phyloP scores from a whole-genome alignment of 257 asterid species.

The Solanum acaule region DNA sequence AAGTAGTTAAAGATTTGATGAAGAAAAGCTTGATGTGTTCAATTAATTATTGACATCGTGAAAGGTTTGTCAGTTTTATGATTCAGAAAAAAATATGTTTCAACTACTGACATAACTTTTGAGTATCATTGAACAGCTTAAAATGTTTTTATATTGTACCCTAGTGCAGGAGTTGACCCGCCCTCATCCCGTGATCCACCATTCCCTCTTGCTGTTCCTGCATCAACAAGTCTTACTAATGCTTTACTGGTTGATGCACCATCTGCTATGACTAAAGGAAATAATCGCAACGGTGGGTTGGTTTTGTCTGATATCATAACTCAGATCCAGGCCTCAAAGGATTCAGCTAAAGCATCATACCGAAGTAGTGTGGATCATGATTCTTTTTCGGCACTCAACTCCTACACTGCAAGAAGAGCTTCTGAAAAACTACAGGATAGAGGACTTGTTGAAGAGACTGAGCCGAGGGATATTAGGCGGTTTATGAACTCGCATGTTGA shows the following conservation, averaged over 20 bases:
- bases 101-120: not conserved
- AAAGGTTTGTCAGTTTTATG: not conserved
- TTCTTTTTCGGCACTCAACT: slow-evolving; percentile 41
- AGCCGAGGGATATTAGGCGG: slow-evolving; percentile 65
- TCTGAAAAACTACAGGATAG: slow-evolving; percentile 69
- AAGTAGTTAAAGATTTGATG: not conserved
- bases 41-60: not conserved
- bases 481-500: slow-evolving; percentile 43
- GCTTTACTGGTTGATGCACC: slow-evolving; percentile 37
- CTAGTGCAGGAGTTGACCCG: slow-evolving; percentile 99
- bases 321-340: slow-evolving; percentile 94
- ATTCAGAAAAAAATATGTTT: not conserved
- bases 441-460: slow-evolving; percentile 57
- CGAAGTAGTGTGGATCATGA: slow-evolving; percentile 52
- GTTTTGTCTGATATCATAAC: slow-evolving; percentile 84
- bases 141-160: slow-evolving; percentile 39
- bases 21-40: not conserved
- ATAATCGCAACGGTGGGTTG: slow-evolving; percentile 78
- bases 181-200: slow-evolving; percentile 99
- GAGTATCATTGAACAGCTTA: slow-evolving; percentile 32
- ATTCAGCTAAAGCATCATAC: slow-evolving; percentile 58
- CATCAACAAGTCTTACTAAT: slow-evolving; percentile 58
- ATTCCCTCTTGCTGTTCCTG: slow-evolving; percentile 94
- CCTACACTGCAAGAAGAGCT: slow-evolving; percentile 63
- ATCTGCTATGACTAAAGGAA: slow-evolving; percentile 56